These are phyloP conservation scores for Phaeosphaeriaceae sp. DNA, from an alignment of 2,329 filamentous ascomycete genomes.

Conservation along the genomic window DNA sequence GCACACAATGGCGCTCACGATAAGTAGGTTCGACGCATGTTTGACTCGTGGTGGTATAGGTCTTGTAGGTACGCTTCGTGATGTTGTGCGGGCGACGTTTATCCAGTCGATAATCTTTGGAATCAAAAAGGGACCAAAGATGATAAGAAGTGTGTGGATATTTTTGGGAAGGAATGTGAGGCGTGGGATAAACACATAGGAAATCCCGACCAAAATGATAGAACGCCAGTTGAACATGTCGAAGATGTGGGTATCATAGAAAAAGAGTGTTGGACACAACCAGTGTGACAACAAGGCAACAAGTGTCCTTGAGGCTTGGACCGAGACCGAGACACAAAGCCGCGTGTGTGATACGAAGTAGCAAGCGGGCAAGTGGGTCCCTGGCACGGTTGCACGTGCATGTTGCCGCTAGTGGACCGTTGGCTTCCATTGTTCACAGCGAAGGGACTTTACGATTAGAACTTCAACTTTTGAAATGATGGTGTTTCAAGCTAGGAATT, in stretches of 20 bases:
- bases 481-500: too few relatives aligned
- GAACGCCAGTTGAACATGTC: conserved; percentile 44
- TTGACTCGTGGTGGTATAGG: conserved; percentile 61
- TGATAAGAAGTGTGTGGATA: conserved; percentile 50
- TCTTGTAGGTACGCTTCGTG: conserved; percentile 57
- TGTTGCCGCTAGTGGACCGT: conserved; percentile 6
- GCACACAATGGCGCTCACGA: conserved; percentile 59
- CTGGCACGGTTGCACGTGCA: conserved; percentile 13
- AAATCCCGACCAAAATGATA: conserved; percentile 38
- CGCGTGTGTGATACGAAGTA: conserved; percentile 16
- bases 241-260: conserved; percentile 14
- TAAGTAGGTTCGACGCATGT: conserved; percentile 67
- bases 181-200: conserved; percentile 45
- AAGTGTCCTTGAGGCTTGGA: conserved; percentile 14
- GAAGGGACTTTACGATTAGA: too few relatives aligned
- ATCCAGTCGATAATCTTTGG: conserved; percentile 71
- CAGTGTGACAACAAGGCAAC: conserved; percentile 13
- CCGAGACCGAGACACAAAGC: conserved; percentile 5
- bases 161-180: conserved; percentile 45
- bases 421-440: too few relatives aligned
- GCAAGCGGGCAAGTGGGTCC: conserved; percentile 4
- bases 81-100: conserved; percentile 57
- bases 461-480: too few relatives aligned
- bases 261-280: not conserved
- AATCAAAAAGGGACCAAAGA: conserved; percentile 73